Conservation (phyloP, 805 yeast genomes). For the Cyberlindnera suaveolens region DNA sequence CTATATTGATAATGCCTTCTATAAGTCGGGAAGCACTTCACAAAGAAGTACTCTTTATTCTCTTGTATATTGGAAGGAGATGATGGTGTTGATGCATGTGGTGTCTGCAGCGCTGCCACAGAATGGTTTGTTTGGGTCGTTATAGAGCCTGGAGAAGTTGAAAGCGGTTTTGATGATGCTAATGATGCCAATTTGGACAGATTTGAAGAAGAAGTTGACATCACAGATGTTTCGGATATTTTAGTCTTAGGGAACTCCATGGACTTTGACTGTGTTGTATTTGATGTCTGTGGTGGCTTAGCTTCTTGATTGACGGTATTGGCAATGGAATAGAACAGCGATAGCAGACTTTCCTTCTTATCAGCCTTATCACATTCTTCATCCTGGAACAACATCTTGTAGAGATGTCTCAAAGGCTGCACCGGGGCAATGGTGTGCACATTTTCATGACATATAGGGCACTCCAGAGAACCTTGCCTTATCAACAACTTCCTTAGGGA, state of each 20-base stretch:
- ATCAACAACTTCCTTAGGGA: conserved; percentile 20
- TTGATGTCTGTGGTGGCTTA: not conserved
- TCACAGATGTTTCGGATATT: too few relatives aligned
- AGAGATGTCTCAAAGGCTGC: conserved; percentile 13
- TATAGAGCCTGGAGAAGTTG: conserved; percentile 6
- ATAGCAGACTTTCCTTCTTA: conserved; percentile 25
- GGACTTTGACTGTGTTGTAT: not conserved
- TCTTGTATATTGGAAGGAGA: conserved; percentile 15
- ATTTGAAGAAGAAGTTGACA: not conserved
- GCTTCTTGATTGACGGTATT: conserved; percentile 11
- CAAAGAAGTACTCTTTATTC: conserved; percentile 58
- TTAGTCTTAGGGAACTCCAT: too few relatives aligned
- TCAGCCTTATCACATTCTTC: conserved; percentile 1
- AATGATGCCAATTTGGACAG: conserved; percentile 4
- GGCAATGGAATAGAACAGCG: conserved; percentile 29
- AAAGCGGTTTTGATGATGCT: conserved; percentile 5
- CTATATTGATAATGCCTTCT: conserved; percentile 52
- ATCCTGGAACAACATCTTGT: conserved; percentile 3
- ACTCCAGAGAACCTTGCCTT: conserved; percentile 7
- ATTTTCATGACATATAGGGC: conserved; percentile 17
- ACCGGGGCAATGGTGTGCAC: conserved; percentile 7
- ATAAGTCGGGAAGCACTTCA: conserved; percentile 78
- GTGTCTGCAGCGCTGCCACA: not conserved
- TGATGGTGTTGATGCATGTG: conserved; percentile 11
- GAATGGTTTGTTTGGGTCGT: conserved; percentile 1